Evolutionary conservation across 176 grass and related monocot genomes (phyloP), one percentile per base, ranked within the genome.

Genomic region (Olyra latifolia): DNA sequence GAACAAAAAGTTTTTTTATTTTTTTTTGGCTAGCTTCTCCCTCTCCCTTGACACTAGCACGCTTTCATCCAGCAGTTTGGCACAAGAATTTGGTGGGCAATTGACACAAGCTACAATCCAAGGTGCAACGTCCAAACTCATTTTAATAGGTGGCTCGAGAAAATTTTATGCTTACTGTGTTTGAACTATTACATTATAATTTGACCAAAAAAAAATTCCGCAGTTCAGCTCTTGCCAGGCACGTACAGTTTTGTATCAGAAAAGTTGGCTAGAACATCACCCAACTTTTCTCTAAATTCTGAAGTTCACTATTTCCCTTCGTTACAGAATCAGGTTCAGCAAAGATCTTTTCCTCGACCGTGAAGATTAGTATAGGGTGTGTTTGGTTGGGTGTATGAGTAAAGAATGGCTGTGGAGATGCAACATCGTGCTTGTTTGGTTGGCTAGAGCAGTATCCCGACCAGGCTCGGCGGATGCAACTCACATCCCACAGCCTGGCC

Each of bases 321-420:
- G 9, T 23, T 7, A 19, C 14, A 53, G 10, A 82, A 72, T 82
- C 28, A 64, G n/a, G 62, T 58, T 56, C 40, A 5, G 20, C 38
- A 25, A 40, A 68, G 20, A 68, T 77, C 24, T 69, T 70, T 60
- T 28, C 20, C n/a, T n/a, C n/a, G n/a, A n/a, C n/a, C n/a, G n/a
- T n/a, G n/a, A n/a, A n/a, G n/a, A n/a, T n/a, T n/a, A n/a, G n/a
- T n/a, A n/a, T n/a, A n/a, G n/a, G n/a, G n/a, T n/a, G n/a, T n/a
- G n/a, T n/a, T n/a, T n/a, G n/a, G n/a, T n/a, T n/a, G n/a, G n/a
- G n/a, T n/a, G n/a, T n/a, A n/a, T n/a, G n/a, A n/a, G n/a, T n/a
- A n/a, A n/a, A n/a, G n/a, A n/a, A n/a, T n/a, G n/a, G n/a, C n/a
- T n/a, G n/a, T n/a, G n/a, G n/a, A n/a, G n/a, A n/a, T n/a, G n/a